Evolutionary conservation across 2,329 filamentous ascomycete genomes (phyloP), one percentile per base, ranked within the genome.

Genomic region (Paraphaeosphaeria sporulosa): DNA sequence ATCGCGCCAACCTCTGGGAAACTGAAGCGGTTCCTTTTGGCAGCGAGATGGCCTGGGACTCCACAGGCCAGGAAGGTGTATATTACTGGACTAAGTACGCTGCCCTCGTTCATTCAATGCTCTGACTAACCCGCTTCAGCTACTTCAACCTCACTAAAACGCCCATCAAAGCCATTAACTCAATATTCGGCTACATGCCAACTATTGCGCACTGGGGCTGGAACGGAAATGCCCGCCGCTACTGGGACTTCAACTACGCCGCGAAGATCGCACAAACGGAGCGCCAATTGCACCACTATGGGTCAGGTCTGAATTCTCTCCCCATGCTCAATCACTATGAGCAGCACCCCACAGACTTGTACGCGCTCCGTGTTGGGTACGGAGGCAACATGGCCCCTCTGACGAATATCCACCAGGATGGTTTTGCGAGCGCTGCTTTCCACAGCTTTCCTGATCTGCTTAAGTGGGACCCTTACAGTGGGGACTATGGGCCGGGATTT

Each of bases 11-110:
- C 3, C 66, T 74, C 0, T 89, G 86, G 86, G 71, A 83, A n/a
- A 75, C 74, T 0, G 73, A 83, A 54, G 78, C 79, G 8, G 82
- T 85, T 5, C 86, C 86, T 0, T 89, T 83, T 61, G 86, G 85
- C 0, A 87, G 84, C 53, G 86, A 88, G 69, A 86, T 86, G 84
- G 82, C 85, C 0, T 89, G 86, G 86, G 86, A 89, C 59, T 87
- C 83, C 0, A 88, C 86, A 0, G 86, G 85, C 0, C 86, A 89
- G 62, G 86, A 89, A 68, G 86, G 86, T 0, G 84, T 88, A 0
- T 88, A 86, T 60, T 85, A 85, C 60, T 88, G 86, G 85, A 77
- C 81, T 6, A 82, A 81, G 63, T 51, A 62, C 48, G 48, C 15
- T 23, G n/a, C 25, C 12, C 9, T 27, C 4, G 8, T 13, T 10